Evolutionary conservation across 2,329 filamentous ascomycete species (phyloP).

Genomic region (Xylariaceae sp.): DNA sequence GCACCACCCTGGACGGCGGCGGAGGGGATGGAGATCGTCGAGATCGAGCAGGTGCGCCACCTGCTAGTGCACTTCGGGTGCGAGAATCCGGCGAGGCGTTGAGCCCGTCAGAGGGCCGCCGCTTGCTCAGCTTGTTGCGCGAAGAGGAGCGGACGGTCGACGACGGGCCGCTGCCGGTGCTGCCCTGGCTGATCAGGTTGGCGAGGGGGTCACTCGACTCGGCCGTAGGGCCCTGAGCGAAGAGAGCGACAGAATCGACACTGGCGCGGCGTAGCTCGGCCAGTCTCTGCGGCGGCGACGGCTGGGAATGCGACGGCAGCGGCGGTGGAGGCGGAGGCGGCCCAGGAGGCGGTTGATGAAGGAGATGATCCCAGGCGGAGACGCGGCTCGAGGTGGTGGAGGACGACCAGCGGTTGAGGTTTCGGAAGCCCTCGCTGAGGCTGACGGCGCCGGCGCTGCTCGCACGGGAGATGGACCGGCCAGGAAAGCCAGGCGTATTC

Average conservation of each 20-base stretch:
- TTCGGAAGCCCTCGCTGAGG: slow-evolving; percentile 34
- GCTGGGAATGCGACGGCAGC: slow-evolving; percentile 13
- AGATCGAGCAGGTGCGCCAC: slow-evolving; percentile 1
- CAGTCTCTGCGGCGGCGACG: slow-evolving; percentile 20
- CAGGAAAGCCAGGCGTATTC: slow-evolving; percentile 4
- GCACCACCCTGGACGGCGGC: slow-evolving; percentile 23
- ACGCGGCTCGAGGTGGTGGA: slow-evolving; percentile 43
- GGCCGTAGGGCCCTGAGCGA: slow-evolving; percentile 13
- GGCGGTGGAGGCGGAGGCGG: slow-evolving; percentile 7
- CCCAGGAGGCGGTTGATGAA: slow-evolving; percentile 8
- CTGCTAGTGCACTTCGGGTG: not conserved
- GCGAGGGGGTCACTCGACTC: slow-evolving; percentile 3
- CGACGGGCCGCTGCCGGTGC: no score
- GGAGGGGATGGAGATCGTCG: slow-evolving; percentile 17
- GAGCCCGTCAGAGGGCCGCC: slow-evolving; percentile 21
- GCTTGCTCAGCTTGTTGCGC: slow-evolving; percentile 20
- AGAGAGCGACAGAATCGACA: slow-evolving; percentile 31
- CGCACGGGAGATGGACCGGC: slow-evolving; percentile 12
- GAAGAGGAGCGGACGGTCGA: slow-evolving; percentile 14
- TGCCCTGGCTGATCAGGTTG: no score
- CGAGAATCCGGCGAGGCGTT: slow-evolving; percentile 14
- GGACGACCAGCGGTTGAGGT: slow-evolving; percentile 45
- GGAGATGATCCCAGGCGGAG: slow-evolving; percentile 24
- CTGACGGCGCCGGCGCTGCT: slow-evolving; percentile 22
- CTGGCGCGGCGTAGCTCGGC: slow-evolving; percentile 35